Base-by-base conservation (phyloP, 306 rosid species). In the Echinosophora koreensis region DNA sequence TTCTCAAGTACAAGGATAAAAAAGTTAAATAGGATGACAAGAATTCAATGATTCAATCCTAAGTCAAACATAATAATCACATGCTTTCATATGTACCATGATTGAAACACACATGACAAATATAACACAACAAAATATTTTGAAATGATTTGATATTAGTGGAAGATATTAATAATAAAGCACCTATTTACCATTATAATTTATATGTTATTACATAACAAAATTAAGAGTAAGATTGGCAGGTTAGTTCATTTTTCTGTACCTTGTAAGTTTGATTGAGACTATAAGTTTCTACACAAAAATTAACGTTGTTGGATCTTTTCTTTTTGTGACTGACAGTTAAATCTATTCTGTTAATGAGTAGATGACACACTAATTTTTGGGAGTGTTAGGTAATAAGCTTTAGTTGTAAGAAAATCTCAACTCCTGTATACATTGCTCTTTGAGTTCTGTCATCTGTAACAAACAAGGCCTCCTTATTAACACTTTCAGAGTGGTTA, bases 401-500 rank as follows among this genome's bases (percentile, higher is more conserved):
- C 51, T n/a, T 64, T 63, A 18, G 32, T 13, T 51, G 30, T 22
- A 16, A 54, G 27, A 75, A 32, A 61, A 75, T 32, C 62, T 75
- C 44, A 38, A 22, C 16, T 50, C 74, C 8, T 27, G 32, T 22
- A 55, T 51, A 28, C 15, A 35, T 56, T 50, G 58, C 10, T 70
- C 49, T 50, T 15, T 49, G 22, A 79, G 5, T 14, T 58, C 9
- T 58, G 13, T 50, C 62, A 68, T 16, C 56, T 67, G 11, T 78
- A 12, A 58, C 52, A 35, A 59, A 60, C 57, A 69, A 37, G 42
- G 37, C 67, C 73, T 63, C 66, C 49, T 8, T 15, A 62, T 9
- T 27, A 79, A 61, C 50, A 69, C 30, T 61, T 8, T 50, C 32
- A 8, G 57, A 35, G 49, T 52, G 57, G 44, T 42, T 7, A 28